phyloP scores from a whole-genome alignment of 2,329 filamentous ascomycete genomes.

The Bertia moriformis region DNA sequence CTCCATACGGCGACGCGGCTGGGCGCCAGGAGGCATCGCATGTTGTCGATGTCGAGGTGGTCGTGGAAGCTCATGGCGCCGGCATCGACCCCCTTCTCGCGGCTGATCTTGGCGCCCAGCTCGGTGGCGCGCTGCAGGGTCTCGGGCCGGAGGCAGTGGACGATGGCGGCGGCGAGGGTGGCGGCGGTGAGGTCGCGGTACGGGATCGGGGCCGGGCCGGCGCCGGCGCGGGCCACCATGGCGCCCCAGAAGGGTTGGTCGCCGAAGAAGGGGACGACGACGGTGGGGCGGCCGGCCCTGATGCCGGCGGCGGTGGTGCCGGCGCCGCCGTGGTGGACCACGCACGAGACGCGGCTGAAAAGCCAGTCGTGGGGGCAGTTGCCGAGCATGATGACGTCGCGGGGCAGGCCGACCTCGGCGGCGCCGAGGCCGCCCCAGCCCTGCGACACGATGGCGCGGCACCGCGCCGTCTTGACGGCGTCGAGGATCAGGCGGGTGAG shows the following conservation, averaged over 20 bases:
- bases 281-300: conserved; percentile 35
- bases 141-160: background rate
- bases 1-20: conserved; percentile 61
- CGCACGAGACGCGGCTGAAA: conserved; percentile 39
- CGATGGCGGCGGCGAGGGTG: conserved; percentile 25
- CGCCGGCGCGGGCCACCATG: conserved; percentile 29
- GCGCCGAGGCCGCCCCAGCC: conserved; percentile 46
- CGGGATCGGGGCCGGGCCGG: conserved; percentile 27
- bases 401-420: conserved; percentile 29
- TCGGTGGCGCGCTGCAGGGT: conserved; percentile 21
- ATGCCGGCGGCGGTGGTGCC: conserved; percentile 47
- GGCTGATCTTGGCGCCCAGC: conserved; percentile 48
- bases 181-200: conserved; percentile 28
- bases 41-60: conserved; percentile 48
- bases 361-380: conserved; percentile 48
- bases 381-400: conserved; percentile 41
- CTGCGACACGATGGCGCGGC: conserved; percentile 40
- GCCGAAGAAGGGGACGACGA: conserved; percentile 43
- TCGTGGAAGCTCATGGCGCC: conserved; percentile 58
- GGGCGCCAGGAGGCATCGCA: conserved; percentile 58
- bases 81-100: conserved; percentile 47
- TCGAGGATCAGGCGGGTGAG: conserved; percentile 38
- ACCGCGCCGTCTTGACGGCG: conserved; percentile 30
- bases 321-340: conserved; percentile 46
- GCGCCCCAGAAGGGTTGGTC: conserved; percentile 37